phyloP scores from a whole-genome alignment of 208 protist species.

The Phytomonas sp. region DNA sequence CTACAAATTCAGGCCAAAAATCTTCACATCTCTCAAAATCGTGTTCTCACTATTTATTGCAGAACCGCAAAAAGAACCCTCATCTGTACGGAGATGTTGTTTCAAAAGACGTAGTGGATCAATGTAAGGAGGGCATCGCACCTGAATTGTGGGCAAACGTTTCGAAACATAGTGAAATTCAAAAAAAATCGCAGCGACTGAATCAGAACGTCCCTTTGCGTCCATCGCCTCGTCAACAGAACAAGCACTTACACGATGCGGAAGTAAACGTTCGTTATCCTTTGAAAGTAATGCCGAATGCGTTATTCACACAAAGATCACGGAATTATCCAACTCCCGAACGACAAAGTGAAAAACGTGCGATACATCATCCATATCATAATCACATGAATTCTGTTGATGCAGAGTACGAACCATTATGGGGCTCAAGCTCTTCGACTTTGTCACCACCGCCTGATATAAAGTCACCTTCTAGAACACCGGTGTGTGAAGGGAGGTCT shows the following conservation, averaged over 20 bases:
- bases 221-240: background rate
- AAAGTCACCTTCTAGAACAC: background rate
- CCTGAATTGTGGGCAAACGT: background rate
- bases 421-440: background rate
- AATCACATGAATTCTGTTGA: background rate
- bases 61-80: background rate
- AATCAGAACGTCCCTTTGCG: background rate
- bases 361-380: background rate
- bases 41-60: background rate
- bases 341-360: background rate
- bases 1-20: background rate
- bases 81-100: background rate
- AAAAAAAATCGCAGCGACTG: background rate
- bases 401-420: background rate
- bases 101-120: background rate
- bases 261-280: background rate
- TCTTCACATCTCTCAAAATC: background rate
- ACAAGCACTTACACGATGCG: background rate
- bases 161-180: background rate
- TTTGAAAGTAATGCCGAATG: background rate
- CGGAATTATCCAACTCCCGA: background rate
- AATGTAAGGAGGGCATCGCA: background rate
- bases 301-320: background rate
- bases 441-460: background rate
- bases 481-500: background rate